Evolutionary conservation across 495 filamentous ascomycete species (phyloP), one percentile per base, ranked within the genome.

Genomic region (Hypoxylon cercidicola): DNA sequence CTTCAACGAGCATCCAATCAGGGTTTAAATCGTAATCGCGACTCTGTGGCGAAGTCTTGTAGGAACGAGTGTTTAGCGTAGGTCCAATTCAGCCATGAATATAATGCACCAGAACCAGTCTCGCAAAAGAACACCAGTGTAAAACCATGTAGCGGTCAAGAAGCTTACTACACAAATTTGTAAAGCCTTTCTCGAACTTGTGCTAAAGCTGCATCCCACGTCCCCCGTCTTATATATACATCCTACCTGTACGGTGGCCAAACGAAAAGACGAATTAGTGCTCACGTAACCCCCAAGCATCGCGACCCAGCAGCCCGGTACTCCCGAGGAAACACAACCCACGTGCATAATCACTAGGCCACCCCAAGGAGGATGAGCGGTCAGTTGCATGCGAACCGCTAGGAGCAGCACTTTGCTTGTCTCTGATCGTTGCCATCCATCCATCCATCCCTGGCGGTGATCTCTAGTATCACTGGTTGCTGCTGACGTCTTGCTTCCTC

Each of bases 271-370:
- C 21, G 21, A 28, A 25, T n/a, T 46, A 41, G 10, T 23, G 50
- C 63, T 66, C 56, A 56, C 56, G 63, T 51, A 40, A 56, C 21
- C 46, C 11, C 12, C 8, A 1, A 10, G 3, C 5, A 15, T 15
- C 12, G 23, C 49, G 64, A 67, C 64, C 64, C 64, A 62, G 48
- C 41, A 55, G 23, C 18, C 40, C 64, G 64, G 64, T 51, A 54
- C 64, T 47, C 34, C 64, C 64, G 64, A 67, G 39, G n/a, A 20
- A 43, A 45, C 55, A 35, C 63, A 66, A 67, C 58, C 57, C 64
- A 67, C 64, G 58, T 67, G 64, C 54, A 59, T 48, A 15, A 25
- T 20, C 40, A 5, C 5, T 37, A 28, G 4, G 23, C 12, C 2
- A 23, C 52, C 41, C 41, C 48, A 44, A 16, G 30, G 3, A 39